A percentile compares a stretch with the other conserved stretches of the same genome.
These are phyloP conservation scores for Umbelopsis ramanniana DNA, from an alignment of 192 early-diverging fungal genomes.

Conservation along the genomic window DNA sequence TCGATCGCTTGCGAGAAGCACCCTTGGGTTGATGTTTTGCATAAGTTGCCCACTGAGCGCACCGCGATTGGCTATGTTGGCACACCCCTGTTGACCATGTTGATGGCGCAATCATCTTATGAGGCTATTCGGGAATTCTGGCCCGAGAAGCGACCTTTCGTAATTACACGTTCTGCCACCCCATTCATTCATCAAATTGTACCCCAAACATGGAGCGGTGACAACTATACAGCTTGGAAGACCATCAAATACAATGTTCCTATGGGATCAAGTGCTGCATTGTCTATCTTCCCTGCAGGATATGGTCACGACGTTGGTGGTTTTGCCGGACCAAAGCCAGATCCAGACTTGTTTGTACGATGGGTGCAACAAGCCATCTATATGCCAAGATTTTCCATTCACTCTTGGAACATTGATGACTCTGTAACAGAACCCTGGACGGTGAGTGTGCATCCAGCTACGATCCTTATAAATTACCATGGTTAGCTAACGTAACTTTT, in stretches of 20 bases:
- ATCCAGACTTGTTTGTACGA: constrained; percentile 59
- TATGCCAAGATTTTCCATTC: constrained; percentile 63
- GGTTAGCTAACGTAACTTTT: not conserved
- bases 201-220: constrained; percentile 63
- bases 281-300: constrained; percentile 47
- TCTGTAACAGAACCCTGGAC: constrained; percentile 66
- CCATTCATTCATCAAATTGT: constrained; percentile 53
- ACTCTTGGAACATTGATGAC: constrained; percentile 64
- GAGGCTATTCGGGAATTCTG: constrained; percentile 51
- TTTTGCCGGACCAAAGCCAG: constrained; percentile 58
- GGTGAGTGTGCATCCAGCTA: constrained; percentile 29
- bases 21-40: constrained; percentile 24
- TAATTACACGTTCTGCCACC: constrained; percentile 56
- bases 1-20: constrained; percentile 48
- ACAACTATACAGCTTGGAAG: constrained; percentile 61
- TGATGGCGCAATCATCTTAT: constrained; percentile 62
- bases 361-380: constrained; percentile 67
- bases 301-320: constrained; percentile 72
- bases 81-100: constrained; percentile 52
- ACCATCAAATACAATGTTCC: constrained; percentile 65
- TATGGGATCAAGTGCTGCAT: constrained; percentile 58
- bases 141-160: constrained; percentile 49
- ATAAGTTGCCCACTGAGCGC: constrained; percentile 1
- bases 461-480: not conserved
- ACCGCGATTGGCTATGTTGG: constrained; percentile 43